Percentiles rank a stretch among this genome's conserved stretches.
Evolutionary conservation across 306 rosid species (phyloP).

Genomic region (Cucumis hystrix): DNA sequence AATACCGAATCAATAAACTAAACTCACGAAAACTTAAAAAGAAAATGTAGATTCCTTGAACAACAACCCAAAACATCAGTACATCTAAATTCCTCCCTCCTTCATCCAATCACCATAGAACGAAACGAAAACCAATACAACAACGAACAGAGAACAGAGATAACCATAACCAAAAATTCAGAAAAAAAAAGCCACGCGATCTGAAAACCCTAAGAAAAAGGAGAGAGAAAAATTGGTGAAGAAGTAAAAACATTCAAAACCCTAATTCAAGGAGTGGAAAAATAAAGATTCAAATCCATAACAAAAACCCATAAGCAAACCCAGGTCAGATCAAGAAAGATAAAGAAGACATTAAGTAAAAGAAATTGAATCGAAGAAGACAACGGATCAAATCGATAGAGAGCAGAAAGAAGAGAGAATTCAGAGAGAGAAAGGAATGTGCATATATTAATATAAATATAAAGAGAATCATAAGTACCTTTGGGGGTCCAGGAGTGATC

Average conservation of each 20-base stretch:
- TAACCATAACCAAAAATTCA: background rate
- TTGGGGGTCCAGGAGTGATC: slow-evolving; percentile 35
- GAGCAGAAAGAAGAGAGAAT: background rate
- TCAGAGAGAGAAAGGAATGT: background rate
- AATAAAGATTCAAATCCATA: background rate
- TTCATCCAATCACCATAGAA: background rate
- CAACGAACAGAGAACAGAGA: background rate
- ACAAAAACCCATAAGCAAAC: background rate
- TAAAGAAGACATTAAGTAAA: slow-evolving; percentile 1
- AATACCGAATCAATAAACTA: background rate
- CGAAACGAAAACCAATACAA: background rate
- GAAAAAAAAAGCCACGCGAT: background rate
- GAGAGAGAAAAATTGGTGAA: background rate
- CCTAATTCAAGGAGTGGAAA: slow-evolving; percentile 5
- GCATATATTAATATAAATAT: background rate
- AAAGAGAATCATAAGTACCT: slow-evolving; percentile 13
- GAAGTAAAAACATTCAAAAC: background rate
- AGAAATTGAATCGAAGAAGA: slow-evolving; percentile 5
- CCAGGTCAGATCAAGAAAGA: slow-evolving; percentile 18
- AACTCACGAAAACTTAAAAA: background rate
- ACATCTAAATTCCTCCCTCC: background rate
- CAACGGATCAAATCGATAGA: background rate
- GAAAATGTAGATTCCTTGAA: background rate
- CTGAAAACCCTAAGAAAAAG: background rate
- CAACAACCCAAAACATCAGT: background rate